Percentiles rank a stretch among this genome's conserved stretches.
Conservation (phyloP, 495 filamentous ascomycete species). For the Penicillium paradoxum region DNA sequence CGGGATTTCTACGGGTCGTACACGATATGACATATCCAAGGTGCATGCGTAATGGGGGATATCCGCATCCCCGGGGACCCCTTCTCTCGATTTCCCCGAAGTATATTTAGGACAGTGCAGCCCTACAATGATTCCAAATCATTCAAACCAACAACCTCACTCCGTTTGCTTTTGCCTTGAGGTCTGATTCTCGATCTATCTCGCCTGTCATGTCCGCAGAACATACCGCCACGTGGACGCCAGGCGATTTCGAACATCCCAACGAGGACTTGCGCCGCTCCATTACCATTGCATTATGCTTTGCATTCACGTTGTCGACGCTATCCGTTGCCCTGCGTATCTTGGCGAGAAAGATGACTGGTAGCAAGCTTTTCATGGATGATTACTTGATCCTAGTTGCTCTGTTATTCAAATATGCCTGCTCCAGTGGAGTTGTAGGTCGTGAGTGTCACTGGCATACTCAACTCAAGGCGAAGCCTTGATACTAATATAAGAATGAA, state of each 20-base stretch:
- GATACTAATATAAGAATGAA: constrained; percentile 1
- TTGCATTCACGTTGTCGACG: constrained; percentile 27
- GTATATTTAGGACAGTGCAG: constrained; percentile 10
- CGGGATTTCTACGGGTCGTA: background rate
- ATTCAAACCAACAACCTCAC: constrained; percentile 16
- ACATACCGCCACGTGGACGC: constrained; percentile 12
- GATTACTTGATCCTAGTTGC: constrained; percentile 38
- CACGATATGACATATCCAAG: constrained; percentile 16
- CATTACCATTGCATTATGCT: constrained; percentile 26
- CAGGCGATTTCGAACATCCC: constrained; percentile 23
- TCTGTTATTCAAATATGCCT: constrained; percentile 35
- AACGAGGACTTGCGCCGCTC: constrained; percentile 22
- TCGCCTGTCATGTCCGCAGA: constrained; percentile 14
- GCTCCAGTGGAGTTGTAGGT: constrained; percentile 25
- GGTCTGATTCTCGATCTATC: constrained; percentile 1
- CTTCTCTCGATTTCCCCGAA: constrained; percentile 8
- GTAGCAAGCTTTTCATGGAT: constrained; percentile 26
- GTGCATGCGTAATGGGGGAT: background rate
- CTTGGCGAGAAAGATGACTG: constrained; percentile 22
- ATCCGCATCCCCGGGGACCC: background rate
- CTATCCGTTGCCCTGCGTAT: constrained; percentile 30
- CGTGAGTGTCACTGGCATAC: constrained; percentile 14
- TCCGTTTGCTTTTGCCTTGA: constrained; percentile 3
- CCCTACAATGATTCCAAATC: constrained; percentile 19
- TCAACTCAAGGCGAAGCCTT: background rate